Percentiles rank a stretch among this genome's conserved stretches.
Conservation (phyloP, 371 early-diverging fungal species). For the Mycotypha africana region DNA sequence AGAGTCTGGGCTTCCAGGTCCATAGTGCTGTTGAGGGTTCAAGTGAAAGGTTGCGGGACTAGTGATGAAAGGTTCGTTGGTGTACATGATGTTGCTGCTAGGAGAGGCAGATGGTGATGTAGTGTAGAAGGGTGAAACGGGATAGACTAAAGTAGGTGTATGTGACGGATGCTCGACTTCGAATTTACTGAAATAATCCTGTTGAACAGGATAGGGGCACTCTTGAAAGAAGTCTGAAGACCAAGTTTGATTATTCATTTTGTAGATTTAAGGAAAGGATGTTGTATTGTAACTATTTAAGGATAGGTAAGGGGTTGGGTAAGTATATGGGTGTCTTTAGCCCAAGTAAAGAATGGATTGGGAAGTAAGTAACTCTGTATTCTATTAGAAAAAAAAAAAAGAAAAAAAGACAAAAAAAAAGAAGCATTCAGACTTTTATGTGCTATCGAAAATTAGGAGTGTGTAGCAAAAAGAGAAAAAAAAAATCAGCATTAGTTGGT, state of each 20-base stretch:
- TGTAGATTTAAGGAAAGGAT: too few relatives aligned
- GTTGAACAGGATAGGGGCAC: neutral
- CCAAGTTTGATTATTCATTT: neutral
- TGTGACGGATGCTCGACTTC: too few relatives aligned
- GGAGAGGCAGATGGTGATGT: constrained; percentile 11
- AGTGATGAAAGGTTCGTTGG: constrained; percentile 5
- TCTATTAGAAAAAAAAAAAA: neutral
- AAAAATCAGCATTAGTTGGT: too few relatives aligned
- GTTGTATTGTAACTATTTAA: neutral
- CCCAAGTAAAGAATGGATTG: constrained; percentile 8
- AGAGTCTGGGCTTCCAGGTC: constrained; percentile 32
- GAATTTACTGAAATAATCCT: too few relatives aligned
- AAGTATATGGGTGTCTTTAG: constrained; percentile 1
- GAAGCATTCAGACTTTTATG: too few relatives aligned
- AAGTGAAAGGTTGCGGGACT: neutral
- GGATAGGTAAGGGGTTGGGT: constrained; percentile 5
- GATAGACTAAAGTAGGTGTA: too few relatives aligned
- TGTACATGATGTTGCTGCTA: constrained; percentile 7
- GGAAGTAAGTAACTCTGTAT: too few relatives aligned
- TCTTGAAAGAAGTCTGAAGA: constrained; percentile 29
- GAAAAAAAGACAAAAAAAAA: constrained; percentile 2
- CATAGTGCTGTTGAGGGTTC: constrained; percentile 1
- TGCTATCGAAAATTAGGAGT: too few relatives aligned
- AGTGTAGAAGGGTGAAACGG: constrained; percentile 17
- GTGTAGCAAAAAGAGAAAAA: too few relatives aligned